phyloP scores from a whole-genome alignment of 2,329 filamentous ascomycete species.

The Capronia coronata region DNA sequence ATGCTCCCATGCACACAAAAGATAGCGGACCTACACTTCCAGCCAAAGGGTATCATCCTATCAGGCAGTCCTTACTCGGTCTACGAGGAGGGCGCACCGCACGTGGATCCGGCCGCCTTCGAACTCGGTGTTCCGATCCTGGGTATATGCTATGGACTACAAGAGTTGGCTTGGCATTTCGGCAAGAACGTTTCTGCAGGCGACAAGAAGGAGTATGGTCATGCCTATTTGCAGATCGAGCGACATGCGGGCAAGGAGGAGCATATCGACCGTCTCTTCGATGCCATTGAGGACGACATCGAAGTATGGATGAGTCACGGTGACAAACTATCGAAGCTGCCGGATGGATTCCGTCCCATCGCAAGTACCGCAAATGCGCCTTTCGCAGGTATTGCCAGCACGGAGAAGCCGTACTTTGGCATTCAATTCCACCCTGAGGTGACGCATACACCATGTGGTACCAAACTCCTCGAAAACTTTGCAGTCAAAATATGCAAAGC shows the following conservation, averaged over 20 bases:
- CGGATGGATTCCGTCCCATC: constrained; percentile 65
- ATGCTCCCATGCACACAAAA: constrained; percentile 84
- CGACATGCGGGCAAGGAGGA: constrained; percentile 48
- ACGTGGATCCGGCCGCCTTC: constrained; percentile 76
- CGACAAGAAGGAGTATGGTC: constrained; percentile 63
- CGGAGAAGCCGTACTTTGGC: constrained; percentile 61
- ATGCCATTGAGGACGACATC: constrained; percentile 62
- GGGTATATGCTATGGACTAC: constrained; percentile 56
- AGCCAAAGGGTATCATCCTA: constrained; percentile 76
- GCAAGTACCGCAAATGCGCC: constrained; percentile 69
- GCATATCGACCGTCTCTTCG: constrained; percentile 73
- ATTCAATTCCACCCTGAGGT: constrained; percentile 91
- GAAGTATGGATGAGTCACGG: constrained; percentile 83
- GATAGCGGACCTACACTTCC: constrained; percentile 67
- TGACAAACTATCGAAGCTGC: constrained; percentile 73
- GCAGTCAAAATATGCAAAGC: constrained; percentile 74
- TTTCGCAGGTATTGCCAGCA: constrained; percentile 64
- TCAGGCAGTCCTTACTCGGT: constrained; percentile 70
- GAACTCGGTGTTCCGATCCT: constrained; percentile 61
- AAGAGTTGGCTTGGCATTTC: constrained; percentile 69
- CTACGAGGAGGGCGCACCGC: constrained; percentile 69
- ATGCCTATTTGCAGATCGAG: constrained; percentile 59
- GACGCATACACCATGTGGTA: constrained; percentile 64
- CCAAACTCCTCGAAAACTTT: constrained; percentile 71
- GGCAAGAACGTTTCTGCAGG: constrained; percentile 63